Percentiles rank a stretch among this genome's conserved stretches.
phyloP scores from a whole-genome alignment of 2,329 filamentous ascomycete genomes.

The Cladophialophora carrionii region DNA sequence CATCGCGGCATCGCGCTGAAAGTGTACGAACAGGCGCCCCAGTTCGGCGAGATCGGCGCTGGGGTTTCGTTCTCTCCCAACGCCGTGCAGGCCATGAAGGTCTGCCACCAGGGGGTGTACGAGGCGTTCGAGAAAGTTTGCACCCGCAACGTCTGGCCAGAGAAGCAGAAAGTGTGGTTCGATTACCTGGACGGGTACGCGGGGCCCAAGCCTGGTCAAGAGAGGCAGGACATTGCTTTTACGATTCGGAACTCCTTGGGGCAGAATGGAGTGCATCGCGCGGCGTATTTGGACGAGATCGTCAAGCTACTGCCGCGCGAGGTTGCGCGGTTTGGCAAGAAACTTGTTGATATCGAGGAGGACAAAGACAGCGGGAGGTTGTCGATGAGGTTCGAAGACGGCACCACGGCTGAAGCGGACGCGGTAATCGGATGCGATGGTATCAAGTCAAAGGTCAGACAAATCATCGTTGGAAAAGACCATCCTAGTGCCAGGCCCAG shows the following conservation, averaged over 20 bases:
- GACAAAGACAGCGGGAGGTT: constrained; percentile 38
- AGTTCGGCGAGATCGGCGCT: constrained; percentile 58
- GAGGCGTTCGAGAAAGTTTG: constrained; percentile 47
- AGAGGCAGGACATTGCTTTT: constrained; percentile 47
- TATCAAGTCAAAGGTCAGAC: constrained; percentile 61
- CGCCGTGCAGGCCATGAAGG: constrained; percentile 54
- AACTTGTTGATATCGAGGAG: constrained; percentile 37
- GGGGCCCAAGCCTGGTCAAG: constrained; percentile 26
- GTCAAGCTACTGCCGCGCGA: constrained; percentile 52
- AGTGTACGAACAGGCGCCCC: constrained; percentile 53
- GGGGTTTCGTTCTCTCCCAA: constrained; percentile 56
- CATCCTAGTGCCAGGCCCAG: constrained; percentile 49
- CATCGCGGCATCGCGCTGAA: constrained; percentile 38
- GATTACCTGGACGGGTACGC: constrained; percentile 47
- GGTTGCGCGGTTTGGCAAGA: constrained; percentile 49
- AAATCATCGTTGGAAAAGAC: constrained; percentile 57
- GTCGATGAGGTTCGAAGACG: constrained; percentile 51
- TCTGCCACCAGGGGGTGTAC: constrained; percentile 49
- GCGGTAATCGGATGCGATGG: constrained; percentile 63
- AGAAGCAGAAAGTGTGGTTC: constrained; percentile 49
- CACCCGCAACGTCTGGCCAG: constrained; percentile 40
- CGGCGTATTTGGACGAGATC: constrained; percentile 55
- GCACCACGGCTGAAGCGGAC: constrained; percentile 47
- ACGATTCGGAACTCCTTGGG: constrained; percentile 44
- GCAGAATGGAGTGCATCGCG: constrained; percentile 50